Conservation (phyloP, 345 rosid genomes). For the Carallia pectinifolia region DNA sequence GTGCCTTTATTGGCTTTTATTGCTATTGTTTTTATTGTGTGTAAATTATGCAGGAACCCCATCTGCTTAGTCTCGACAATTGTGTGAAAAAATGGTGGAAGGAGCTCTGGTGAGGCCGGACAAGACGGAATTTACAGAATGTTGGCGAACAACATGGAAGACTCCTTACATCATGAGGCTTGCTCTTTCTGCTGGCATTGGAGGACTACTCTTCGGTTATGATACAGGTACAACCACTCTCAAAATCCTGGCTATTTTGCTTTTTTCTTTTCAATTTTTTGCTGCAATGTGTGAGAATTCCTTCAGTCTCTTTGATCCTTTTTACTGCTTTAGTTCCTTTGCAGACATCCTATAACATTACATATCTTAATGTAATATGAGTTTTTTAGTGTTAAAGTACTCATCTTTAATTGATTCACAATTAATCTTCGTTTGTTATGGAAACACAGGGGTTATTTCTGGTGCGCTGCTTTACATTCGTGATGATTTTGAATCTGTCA, state of each 20-base stretch:
- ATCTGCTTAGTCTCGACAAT: too few relatives aligned
- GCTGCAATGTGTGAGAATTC: background rate
- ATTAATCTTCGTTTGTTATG: background rate
- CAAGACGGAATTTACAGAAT: constrained; percentile 62
- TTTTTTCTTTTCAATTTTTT: too few relatives aligned
- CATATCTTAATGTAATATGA: too few relatives aligned
- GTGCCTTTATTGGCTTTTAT: too few relatives aligned
- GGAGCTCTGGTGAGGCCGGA: constrained; percentile 52
- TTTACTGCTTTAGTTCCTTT: too few relatives aligned
- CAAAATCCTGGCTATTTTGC: background rate
- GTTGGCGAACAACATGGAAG: constrained; percentile 65
- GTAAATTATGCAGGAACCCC: too few relatives aligned
- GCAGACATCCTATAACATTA: too few relatives aligned
- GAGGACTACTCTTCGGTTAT: constrained; percentile 85
- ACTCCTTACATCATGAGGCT: constrained; percentile 78
- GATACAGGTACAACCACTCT: constrained; percentile 59
- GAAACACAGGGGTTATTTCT: constrained; percentile 67
- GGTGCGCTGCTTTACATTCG: constrained; percentile 80
- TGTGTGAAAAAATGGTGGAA: constrained; percentile 52
- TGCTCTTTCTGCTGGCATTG: constrained; percentile 83
- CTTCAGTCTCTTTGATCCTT: too few relatives aligned
- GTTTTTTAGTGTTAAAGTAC: too few relatives aligned
- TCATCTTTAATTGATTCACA: background rate
- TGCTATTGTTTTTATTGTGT: too few relatives aligned
- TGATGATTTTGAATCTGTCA: constrained; percentile 67